Evolutionary conservation across 169 alveolate species (phyloP).

Genomic region (Cryptosporidium andersoni): DNA sequence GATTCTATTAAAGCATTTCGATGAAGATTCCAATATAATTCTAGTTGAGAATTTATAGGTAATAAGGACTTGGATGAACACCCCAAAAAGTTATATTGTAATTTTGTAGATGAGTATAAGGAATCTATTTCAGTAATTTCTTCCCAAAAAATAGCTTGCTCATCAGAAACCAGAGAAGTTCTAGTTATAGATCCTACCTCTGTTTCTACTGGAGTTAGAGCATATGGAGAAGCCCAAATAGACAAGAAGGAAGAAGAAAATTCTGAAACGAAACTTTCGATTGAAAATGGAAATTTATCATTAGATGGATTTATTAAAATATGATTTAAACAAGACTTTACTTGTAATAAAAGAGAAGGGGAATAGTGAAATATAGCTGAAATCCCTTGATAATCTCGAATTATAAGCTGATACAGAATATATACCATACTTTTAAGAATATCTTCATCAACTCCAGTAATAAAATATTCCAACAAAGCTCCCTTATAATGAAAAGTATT

Average conservation of each 20-base stretch:
- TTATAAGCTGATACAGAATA: constrained; percentile 22
- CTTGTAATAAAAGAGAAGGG: constrained; percentile 47
- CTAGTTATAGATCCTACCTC: constrained; percentile 8
- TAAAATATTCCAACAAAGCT: constrained; percentile 26
- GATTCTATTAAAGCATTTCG: constrained; percentile 22
- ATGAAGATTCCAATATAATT: constrained; percentile 8
- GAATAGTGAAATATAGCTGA: constrained; percentile 15
- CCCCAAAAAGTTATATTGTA: constrained; percentile 32
- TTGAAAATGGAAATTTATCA: constrained; percentile 51
- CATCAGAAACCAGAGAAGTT: constrained; percentile 29
- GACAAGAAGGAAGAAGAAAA: constrained; percentile 17
- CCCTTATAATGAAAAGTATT: constrained; percentile 3
- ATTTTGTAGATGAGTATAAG: constrained; percentile 5
- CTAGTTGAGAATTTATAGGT: constrained; percentile 41
- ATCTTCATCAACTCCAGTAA: constrained; percentile 47
- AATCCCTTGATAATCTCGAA: constrained; percentile 36
- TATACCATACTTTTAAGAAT: constrained; percentile 9
- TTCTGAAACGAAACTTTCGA: constrained; percentile 16
- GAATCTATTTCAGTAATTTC: constrained; percentile 66
- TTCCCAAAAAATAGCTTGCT: constrained; percentile 64
- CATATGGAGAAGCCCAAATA: constrained; percentile 30
- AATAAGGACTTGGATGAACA: constrained; percentile 34
- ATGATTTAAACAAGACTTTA: constrained; percentile 22
- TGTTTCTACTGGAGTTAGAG: constrained; percentile 18
- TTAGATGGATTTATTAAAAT: constrained; percentile 31